phyloP scores from a whole-genome alignment of 2,329 filamentous ascomycete genomes.

The Huntiella moniliformis region DNA sequence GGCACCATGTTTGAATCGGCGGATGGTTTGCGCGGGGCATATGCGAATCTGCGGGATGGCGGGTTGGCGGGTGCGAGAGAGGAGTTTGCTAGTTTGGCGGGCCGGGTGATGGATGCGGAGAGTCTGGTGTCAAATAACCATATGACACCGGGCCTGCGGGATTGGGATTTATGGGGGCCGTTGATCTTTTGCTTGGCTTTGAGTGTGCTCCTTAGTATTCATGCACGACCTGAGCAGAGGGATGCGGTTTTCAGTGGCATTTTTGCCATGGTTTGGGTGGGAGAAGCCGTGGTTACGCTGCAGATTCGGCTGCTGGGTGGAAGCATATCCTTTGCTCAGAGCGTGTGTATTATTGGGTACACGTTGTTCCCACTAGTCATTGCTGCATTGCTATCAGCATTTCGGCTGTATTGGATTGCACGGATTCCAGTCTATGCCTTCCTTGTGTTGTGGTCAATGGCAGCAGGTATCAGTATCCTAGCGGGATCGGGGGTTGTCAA shows the following conservation, averaged over 20 bases:
- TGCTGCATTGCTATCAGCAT: constrained; percentile 70
- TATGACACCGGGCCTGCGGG: constrained; percentile 78
- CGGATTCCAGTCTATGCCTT: constrained; percentile 82
- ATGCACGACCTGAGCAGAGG: constrained; percentile 61
- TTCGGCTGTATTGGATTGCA: constrained; percentile 60
- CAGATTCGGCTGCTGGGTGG: constrained; percentile 94
- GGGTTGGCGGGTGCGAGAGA: constrained; percentile 41
- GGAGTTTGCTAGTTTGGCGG: constrained; percentile 41
- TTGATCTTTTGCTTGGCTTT: constrained; percentile 83
- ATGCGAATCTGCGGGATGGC: constrained; percentile 39
- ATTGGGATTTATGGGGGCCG: constrained; percentile 98
- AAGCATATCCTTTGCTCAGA: constrained; percentile 96
- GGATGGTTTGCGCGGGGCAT: constrained; percentile 38
- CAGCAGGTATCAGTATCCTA: constrained; percentile 87
- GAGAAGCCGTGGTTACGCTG: constrained; percentile 87
- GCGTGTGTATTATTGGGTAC: constrained; percentile 94
- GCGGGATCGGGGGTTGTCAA: constrained; percentile 90
- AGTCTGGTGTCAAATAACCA: constrained; percentile 38
- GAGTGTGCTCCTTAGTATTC: constrained; percentile 71
- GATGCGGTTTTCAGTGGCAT: constrained; percentile 87
- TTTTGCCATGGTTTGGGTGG: constrained; percentile 93
- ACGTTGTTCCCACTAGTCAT: constrained; percentile 94
- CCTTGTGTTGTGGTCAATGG: constrained; percentile 79
- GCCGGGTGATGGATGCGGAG: constrained; percentile 45
- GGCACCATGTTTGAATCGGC: constrained; percentile 43